phyloP scores from a whole-genome alignment of 2,329 filamentous ascomycete species.

The Aspergillus fumigatus region DNA sequence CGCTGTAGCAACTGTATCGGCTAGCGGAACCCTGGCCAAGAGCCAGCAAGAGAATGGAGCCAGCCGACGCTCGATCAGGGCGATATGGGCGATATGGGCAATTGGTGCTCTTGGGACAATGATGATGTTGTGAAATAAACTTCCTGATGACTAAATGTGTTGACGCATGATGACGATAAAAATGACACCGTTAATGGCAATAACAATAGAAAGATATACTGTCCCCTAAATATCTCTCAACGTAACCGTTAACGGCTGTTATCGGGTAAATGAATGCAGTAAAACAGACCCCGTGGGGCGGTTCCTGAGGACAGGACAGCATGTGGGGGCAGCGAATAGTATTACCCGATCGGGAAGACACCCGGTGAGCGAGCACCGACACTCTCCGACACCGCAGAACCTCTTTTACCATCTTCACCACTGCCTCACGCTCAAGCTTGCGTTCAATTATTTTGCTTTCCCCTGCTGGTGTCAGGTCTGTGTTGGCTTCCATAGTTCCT shows the following conservation, averaged over 20 bases:
- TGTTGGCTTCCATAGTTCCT: slow-evolving; percentile 7
- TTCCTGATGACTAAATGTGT: neutral
- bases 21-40: slow-evolving; percentile 50
- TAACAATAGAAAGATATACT: slow-evolving; percentile 1
- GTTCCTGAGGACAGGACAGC: neutral
- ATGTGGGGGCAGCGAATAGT: slow-evolving; percentile 3
- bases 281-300: slow-evolving; percentile 4
- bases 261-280: neutral
- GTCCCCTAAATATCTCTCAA: neutral
- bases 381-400: slow-evolving; percentile 8
- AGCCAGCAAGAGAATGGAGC: slow-evolving; percentile 24
- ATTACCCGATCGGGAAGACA: slow-evolving; percentile 8
- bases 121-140: slow-evolving; percentile 7
- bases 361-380: slow-evolving; percentile 2
- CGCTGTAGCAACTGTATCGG: slow-evolving; percentile 46
- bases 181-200: neutral
- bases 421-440: neutral
- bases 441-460: slow-evolving; percentile 6
- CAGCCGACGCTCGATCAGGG: slow-evolving; percentile 4
- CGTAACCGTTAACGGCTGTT: too few relatives aligned
- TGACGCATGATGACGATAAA: neutral
- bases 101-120: slow-evolving; percentile 5
- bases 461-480: neutral
- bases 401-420: slow-evolving; percentile 11
- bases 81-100: slow-evolving; percentile 3